phyloP scores from a whole-genome alignment of 306 rosid genomes.

The Luffa acutangula region DNA sequence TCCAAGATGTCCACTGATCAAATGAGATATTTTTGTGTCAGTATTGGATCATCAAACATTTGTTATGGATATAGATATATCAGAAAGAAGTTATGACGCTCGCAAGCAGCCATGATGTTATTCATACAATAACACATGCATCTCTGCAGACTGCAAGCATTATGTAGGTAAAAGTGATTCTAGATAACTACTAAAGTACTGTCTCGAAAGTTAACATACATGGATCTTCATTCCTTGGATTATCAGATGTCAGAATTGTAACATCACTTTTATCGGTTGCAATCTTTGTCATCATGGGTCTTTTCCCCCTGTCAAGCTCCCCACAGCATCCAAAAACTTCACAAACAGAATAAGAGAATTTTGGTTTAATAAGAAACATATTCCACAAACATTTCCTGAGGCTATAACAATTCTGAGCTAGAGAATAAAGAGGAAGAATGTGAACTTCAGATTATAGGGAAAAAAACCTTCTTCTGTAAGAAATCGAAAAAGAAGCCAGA shows the following conservation, averaged over 20 bases:
- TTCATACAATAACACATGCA: background rate
- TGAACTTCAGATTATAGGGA: background rate
- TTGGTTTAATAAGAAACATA: slow-evolving; percentile 3
- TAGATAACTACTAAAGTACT: background rate
- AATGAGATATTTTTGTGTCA: slow-evolving; percentile 13
- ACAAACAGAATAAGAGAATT: slow-evolving; percentile 12
- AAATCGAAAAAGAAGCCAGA: too few species aligned
- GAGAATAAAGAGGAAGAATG: background rate
- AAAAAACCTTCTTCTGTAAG: too few species aligned
- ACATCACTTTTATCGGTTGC: slow-evolving; percentile 91
- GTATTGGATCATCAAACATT: slow-evolving; percentile 12
- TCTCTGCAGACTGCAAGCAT: background rate
- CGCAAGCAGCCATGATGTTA: background rate
- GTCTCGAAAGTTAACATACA: slow-evolving; percentile 37
- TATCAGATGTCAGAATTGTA: slow-evolving; percentile 85
- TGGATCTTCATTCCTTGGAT: slow-evolving; percentile 78
- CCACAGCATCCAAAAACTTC: slow-evolving; percentile 76
- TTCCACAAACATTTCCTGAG: background rate
- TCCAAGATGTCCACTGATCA: slow-evolving; percentile 84
- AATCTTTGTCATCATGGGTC: slow-evolving; percentile 92
- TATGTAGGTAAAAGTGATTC: background rate
- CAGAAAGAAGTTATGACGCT: background rate
- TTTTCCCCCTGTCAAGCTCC: slow-evolving; percentile 71
- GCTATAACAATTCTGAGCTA: background rate
- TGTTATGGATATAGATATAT: background rate